Percentiles rank a stretch among this genome's conserved stretches.
phyloP scores from a whole-genome alignment of 2,329 filamentous ascomycete species.

The Ascocoryne sarcoides region DNA sequence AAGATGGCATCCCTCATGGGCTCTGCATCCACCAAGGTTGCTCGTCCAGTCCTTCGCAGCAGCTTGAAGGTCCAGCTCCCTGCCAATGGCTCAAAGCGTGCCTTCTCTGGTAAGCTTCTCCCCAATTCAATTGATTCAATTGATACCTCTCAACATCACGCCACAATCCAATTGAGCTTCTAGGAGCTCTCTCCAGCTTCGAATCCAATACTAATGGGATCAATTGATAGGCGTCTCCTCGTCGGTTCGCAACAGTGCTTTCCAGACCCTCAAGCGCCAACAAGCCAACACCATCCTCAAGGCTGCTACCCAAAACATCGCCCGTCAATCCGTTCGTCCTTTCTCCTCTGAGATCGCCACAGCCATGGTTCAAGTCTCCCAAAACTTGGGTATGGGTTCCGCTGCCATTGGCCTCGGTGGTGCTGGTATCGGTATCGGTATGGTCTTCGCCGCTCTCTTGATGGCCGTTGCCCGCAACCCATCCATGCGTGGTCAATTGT shows the following conservation, averaged over 20 bases:
- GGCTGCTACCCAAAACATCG: constrained; percentile 37
- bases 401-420: constrained; percentile 87
- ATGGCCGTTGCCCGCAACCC: constrained; percentile 90
- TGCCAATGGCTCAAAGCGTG: constrained; percentile 58
- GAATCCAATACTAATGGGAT: neutral
- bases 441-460: constrained; percentile 85
- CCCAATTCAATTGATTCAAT: constrained; percentile 1
- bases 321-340: constrained; percentile 58
- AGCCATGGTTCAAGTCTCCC: constrained; percentile 82
- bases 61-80: constrained; percentile 38
- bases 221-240: constrained; percentile 29
- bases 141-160: neutral
- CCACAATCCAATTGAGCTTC: neutral
- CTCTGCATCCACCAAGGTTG: constrained; percentile 54
- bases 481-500: constrained; percentile 88
- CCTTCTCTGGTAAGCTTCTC: constrained; percentile 56
- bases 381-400: constrained; percentile 83
- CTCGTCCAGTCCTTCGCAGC: constrained; percentile 64
- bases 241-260: constrained; percentile 16
- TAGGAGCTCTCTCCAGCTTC: neutral
- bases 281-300: constrained; percentile 58
- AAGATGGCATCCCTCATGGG: constrained; percentile 68
- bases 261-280: constrained; percentile 54
- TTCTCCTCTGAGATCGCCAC: constrained; percentile 85
- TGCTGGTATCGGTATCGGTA: constrained; percentile 92